Conservation (phyloP, 228 moss, liverwort and hornwort genomes). For the Sphagnum magellanicum region DNA sequence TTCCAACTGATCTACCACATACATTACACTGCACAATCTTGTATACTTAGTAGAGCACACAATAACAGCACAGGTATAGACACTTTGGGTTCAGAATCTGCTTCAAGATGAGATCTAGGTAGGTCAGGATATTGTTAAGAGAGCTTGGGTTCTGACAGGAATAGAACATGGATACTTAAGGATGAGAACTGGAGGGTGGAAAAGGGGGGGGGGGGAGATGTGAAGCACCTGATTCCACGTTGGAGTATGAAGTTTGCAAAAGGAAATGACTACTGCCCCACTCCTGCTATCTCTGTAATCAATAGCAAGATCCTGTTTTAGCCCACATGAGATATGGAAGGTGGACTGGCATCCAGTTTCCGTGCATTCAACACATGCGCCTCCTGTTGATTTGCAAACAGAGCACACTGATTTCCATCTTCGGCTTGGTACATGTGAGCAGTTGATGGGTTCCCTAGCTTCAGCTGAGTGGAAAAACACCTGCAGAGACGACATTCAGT, state of each 20-base stretch:
- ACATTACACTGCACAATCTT: background rate
- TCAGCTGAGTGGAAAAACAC: conserved; percentile 32
- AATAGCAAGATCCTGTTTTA: conserved; percentile 37
- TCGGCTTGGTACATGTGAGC: conserved; percentile 20
- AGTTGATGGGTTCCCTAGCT: conserved; percentile 37
- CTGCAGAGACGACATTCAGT: conserved; percentile 1
- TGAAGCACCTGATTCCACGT: conserved; percentile 35
- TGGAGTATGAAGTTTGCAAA: conserved; percentile 38
- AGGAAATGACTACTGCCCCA: conserved; percentile 35
- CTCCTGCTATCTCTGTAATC: conserved; percentile 22
- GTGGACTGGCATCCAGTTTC: conserved; percentile 29
- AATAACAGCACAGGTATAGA: background rate
- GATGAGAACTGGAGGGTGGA: background rate
- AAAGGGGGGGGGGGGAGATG: too few relatives aligned
- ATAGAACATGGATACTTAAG: background rate
- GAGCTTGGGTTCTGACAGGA: background rate
- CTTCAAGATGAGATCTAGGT: background rate
- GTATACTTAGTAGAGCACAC: background rate
- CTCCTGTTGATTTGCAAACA: conserved; percentile 30
- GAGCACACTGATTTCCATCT: conserved; percentile 27
- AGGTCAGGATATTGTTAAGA: background rate
- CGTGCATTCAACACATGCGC: conserved; percentile 42
- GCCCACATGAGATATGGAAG: conserved; percentile 43
- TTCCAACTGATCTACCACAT: background rate
- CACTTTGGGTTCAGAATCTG: background rate